These are phyloP conservation scores for Parathielavia appendiculata DNA, from an alignment of 495 filamentous ascomycete genomes.

Conservation along the genomic window DNA sequence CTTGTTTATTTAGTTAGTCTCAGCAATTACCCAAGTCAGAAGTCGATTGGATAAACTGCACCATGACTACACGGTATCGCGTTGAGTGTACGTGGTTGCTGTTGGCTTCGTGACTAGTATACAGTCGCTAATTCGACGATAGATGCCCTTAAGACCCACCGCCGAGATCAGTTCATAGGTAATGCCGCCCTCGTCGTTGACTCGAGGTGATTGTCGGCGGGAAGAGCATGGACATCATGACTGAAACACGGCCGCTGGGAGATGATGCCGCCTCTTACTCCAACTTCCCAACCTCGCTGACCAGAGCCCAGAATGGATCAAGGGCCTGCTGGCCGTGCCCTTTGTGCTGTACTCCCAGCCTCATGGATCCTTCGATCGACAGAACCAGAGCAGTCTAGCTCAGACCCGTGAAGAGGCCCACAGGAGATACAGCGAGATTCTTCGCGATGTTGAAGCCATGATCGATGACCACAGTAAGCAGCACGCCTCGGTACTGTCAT, in stretches of 20 bases:
- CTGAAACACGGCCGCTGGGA: too few relatives aligned
- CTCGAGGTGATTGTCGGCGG: conserved; percentile 3
- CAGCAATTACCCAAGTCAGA: too few relatives aligned
- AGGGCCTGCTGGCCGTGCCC: conserved; percentile 88
- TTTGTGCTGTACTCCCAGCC: conserved; percentile 97
- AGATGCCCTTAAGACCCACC: conserved; percentile 89
- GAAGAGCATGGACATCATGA: not conserved
- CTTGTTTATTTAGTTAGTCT: too few relatives aligned
- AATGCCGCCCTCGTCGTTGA: conserved; percentile 12
- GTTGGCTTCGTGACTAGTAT: not conserved
- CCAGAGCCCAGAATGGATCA: conserved; percentile 51
- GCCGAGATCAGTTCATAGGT: conserved; percentile 79
- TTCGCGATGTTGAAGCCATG: conserved; percentile 86
- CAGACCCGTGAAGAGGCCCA: conserved; percentile 63
- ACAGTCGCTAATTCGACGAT: conserved; percentile 9
- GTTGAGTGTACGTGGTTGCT: conserved; percentile 65
- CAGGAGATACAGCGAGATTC: conserved; percentile 87
- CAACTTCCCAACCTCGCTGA: not conserved
- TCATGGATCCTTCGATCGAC: conserved; percentile 66
- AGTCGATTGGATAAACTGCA: not conserved
- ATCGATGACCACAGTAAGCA: conserved; percentile 83
- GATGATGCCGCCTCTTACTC: too few relatives aligned
- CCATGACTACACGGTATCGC: conserved; percentile 85
- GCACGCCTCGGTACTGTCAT: not conserved
- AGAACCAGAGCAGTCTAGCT: conserved; percentile 48